Evolutionary conservation across 2,329 filamentous ascomycete species (phyloP), one percentile per base, ranked within the genome.

Genomic region (Xylariaceae sp.): DNA sequence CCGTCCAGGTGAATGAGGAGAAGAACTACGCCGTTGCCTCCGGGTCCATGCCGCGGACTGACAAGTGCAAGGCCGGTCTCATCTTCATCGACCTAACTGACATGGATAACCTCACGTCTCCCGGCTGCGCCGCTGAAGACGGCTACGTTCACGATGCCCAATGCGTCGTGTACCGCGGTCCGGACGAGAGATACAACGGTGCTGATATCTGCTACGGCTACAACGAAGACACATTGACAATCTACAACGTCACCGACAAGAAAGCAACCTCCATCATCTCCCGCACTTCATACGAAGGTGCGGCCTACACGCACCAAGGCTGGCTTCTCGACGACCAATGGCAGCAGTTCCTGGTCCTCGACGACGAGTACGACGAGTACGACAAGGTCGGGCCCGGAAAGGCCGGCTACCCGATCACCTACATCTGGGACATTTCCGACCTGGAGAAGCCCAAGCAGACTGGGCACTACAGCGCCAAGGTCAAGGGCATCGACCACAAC

Each of bases 81-180:
- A 83, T 83, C 72, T 83, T 84, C 74, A 80, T 85, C 64, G 80
- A 85, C 68, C 74, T 86, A 35, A 75, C 75, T 3, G 77, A 84
- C 63, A 76, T 81, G 10, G 71, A 77, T 6, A 83, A 82, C 59
- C 80, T 82, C 3, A 78, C 73, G 11, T 77, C 74, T 18, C 78
- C 80, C 5, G 83, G 82, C 49, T 85, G 82, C 66, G 79, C 79
- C 6, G 74, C 77, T 17, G 67, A 76, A 15, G 82, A 85, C 67
- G 82, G 82, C 44, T 85, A 86, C 67, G 82, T 85, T 11, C 82
- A 86, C 69, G 82, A 85, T 64, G 82, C 82, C 1, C 82, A 86
- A 70, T 85, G 82, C 68, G 72, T 86, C 45, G 76, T 79, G 60
- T 82, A 82, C 72, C 76, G 75, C 15, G 80, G 80, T 0, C 79